These are phyloP conservation scores for Asterophora lycoperdoides DNA, from an alignment of 768 basidiomycete genomes.

Conservation along the genomic window DNA sequence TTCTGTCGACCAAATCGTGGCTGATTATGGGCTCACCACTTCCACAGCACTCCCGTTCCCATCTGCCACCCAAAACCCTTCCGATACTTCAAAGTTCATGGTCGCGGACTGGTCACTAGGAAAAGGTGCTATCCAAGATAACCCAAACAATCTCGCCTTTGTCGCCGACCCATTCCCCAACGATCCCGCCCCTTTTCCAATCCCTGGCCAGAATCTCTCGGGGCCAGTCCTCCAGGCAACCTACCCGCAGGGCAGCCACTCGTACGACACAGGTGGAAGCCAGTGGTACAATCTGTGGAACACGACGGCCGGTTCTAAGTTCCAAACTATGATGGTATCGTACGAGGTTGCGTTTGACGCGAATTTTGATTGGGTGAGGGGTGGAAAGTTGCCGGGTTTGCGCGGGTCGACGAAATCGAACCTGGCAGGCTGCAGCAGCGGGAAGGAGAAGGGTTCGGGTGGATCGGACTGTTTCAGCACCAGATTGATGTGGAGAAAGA, in stretches of 20 bases:
- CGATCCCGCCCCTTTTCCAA: constrained; percentile 31
- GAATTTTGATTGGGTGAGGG: constrained; percentile 65
- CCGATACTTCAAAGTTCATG: constrained; percentile 48
- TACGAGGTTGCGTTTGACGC: constrained; percentile 73
- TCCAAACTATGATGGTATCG: constrained; percentile 63
- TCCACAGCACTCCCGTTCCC: constrained; percentile 69
- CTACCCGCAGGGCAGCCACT: constrained; percentile 60
- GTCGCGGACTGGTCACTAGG: constrained; percentile 56
- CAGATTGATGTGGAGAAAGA: constrained; percentile 71
- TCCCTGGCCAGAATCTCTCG: constrained; percentile 20
- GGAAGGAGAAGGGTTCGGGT: constrained; percentile 43
- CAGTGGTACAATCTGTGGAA: constrained; percentile 74
- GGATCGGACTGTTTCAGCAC: constrained; percentile 70
- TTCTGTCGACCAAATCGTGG: constrained; percentile 38
- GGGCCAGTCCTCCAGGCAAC: constrained; percentile 56
- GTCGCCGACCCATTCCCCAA: constrained; percentile 65
- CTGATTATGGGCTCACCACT: constrained; percentile 50
- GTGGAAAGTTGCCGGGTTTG: constrained; percentile 74
- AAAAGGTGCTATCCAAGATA: constrained; percentile 59
- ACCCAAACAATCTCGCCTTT: constrained; percentile 54
- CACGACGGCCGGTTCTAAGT: constrained; percentile 47
- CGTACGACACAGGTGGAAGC: constrained; percentile 56
- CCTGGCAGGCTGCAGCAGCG: constrained; percentile 61
- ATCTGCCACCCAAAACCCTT: constrained; percentile 48
- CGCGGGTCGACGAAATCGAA: constrained; percentile 60